A percentile compares a stretch with the other conserved stretches of the same genome.
phyloP scores from a whole-genome alignment of 345 rosid species.

The Aquilaria sinensis region DNA sequence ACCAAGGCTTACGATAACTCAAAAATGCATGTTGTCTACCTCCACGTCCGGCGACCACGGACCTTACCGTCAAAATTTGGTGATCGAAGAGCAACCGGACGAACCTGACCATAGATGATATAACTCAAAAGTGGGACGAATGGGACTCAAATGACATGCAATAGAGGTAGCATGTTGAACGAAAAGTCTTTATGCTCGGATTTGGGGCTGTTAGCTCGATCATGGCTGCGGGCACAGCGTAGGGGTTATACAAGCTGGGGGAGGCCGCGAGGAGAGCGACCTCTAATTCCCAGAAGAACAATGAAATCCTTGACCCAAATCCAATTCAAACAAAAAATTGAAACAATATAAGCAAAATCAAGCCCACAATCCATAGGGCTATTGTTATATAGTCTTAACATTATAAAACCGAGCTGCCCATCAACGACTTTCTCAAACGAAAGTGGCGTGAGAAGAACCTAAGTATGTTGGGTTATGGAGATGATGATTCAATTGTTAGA shows the following conservation, averaged over 20 bases:
- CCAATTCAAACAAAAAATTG: no score
- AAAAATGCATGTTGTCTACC: conserved; percentile 34
- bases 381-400: no score
- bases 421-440: no score
- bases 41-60: conserved; percentile 72
- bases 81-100: conserved; percentile 69
- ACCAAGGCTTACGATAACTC: conserved; percentile 19
- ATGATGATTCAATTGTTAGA: no score
- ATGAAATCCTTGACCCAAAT: conserved; percentile 20
- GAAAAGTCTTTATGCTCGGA: conserved; percentile 52
- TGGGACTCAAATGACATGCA: neutral
- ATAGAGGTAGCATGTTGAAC: conserved; percentile 48
- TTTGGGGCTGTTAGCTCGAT: conserved; percentile 93
- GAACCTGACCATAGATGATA: conserved; percentile 32
- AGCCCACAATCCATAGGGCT: no score
- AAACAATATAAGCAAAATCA: no score
- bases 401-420: no score
- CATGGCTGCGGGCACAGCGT: conserved; percentile 90
- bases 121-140: neutral
- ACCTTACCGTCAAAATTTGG: conserved; percentile 69
- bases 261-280: conserved; percentile 9
- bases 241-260: conserved; percentile 54
- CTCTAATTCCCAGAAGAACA: conserved; percentile 30
- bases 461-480: no score
- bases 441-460: no score